A percentile compares a stretch with the other conserved stretches of the same genome.
These are phyloP conservation scores for Lactarius sanguifluus DNA, from an alignment of 768 basidiomycete species.

Conservation along the genomic window DNA sequence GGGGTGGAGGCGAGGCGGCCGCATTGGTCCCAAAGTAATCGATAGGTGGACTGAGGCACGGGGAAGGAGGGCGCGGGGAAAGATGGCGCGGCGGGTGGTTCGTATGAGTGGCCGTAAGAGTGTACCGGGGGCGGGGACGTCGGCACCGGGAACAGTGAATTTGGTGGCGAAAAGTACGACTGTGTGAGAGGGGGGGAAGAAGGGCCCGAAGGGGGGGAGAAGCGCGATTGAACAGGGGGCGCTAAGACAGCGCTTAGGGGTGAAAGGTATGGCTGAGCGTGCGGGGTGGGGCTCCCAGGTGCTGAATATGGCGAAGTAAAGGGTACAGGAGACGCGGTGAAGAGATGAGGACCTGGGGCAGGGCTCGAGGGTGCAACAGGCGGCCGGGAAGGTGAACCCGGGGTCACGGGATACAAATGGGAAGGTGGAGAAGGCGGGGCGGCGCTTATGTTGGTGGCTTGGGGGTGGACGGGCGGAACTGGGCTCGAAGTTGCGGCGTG, in stretches of 20 bases:
- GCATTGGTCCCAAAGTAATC: slow-evolving; percentile 31
- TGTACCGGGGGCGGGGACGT: slow-evolving; percentile 14
- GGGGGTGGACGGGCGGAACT: neutral
- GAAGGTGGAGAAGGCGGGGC: neutral
- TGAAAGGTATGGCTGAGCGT: slow-evolving; percentile 9
- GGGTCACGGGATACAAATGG: slow-evolving; percentile 1
- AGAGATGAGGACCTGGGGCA: neutral
- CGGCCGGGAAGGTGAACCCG: slow-evolving; percentile 1
- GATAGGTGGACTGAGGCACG: slow-evolving; percentile 9
- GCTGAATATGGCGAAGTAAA: neutral
- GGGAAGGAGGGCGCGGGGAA: slow-evolving; percentile 13
- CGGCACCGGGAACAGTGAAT: neutral
- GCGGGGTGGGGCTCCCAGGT: neutral
- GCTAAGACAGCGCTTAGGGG: neutral
- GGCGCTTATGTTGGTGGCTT: neutral
- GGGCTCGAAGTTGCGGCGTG: slow-evolving; percentile 3
- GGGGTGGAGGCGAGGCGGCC: slow-evolving; percentile 29
- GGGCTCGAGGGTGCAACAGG: neutral
- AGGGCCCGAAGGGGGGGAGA: too few species aligned
- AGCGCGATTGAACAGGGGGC: neutral
- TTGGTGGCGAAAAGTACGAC: neutral
- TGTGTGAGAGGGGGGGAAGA: slow-evolving; percentile 1
- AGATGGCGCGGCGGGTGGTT: neutral
- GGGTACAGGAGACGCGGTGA: neutral
- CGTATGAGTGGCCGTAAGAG: slow-evolving; percentile 10